Base-by-base conservation (phyloP, 2,329 filamentous ascomycete genomes). In the Talaromyces funiculosus region DNA sequence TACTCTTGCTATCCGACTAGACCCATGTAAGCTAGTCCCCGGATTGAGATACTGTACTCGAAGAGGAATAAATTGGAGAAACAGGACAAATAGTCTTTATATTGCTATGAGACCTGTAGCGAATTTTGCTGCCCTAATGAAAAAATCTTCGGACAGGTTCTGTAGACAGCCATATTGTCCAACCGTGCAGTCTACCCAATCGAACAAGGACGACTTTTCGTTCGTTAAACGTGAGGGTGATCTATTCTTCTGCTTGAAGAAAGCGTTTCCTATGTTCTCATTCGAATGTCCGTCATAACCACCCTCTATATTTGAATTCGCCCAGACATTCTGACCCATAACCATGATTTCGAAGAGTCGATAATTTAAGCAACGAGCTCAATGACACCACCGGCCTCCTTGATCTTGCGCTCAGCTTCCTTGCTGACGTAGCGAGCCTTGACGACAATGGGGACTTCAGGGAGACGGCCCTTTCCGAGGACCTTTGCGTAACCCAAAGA, bases 391-490 rank as follows among this genome's bases (percentile, higher is more conserved):
- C 94, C 94, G 74, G 92, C 93, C 81, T 94, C 91, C 79, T 90
- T 96, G 82, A 99, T 97, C 90, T 99, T 99, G 84, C 90, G 85
- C 89, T 99, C 94, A 70, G 94, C 94, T 79, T 96, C 88, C 78
- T 90, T 89, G 85, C 88, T 92, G 81, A 99, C 90, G 84, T 92
- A 97, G 78, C 94, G 85, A 71, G 94, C 93, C 77, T 90, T 90
- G 70, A 99, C 92, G 74, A 99, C 90, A 73, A 99, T 81, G 70
- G 94, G 94, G 74, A 97, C 86, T 76, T 93, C 84, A 75, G 94
- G 93, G 74, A 97, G 84, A 76, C 93, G 88, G 81, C 94, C 94
- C 88, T 99, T 99, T 79, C 94, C 95, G 77, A 99, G 90, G 70
- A 99, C 87, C 85, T 99, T 99, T 77, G 92, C 90, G 88, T 97